phyloP scores from a whole-genome alignment of 352 stramenopile species.

The Pelagophyceae sp. region DNA sequence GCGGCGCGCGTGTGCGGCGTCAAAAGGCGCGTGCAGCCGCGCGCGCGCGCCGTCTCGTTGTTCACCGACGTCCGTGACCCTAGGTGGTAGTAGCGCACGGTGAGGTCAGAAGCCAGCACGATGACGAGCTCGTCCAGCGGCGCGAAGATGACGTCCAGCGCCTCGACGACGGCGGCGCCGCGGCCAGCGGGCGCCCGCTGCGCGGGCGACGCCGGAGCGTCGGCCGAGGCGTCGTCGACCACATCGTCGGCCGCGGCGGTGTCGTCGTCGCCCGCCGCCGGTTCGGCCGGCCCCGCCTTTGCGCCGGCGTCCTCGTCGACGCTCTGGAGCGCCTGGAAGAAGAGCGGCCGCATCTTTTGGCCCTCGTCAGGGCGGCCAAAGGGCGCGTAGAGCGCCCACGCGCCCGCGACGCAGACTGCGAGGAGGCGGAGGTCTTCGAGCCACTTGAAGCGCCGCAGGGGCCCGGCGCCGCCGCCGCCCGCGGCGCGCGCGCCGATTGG shows the following conservation, averaged over 20 bases:
- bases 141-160: constrained; percentile 14
- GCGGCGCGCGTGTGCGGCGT: not conserved
- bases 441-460: not conserved
- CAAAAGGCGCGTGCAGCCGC: not conserved
- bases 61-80: not conserved
- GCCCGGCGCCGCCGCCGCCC: not conserved
- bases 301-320: not conserved
- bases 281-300: not conserved
- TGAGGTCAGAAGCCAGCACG: not conserved
- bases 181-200: not conserved
- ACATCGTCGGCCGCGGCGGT: not conserved
- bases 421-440: not conserved
- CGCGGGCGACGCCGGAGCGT: not conserved
- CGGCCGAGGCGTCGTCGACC: not conserved
- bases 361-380: not conserved
- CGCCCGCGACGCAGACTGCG: not conserved
- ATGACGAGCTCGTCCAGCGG: constrained; percentile 8
- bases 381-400: not conserved
- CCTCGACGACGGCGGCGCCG: not conserved
- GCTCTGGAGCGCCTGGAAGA: not conserved
- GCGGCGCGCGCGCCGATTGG: not conserved
- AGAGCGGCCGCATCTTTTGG: not conserved
- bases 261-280: not conserved
- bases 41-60: not conserved
- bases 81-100: constrained; percentile 7